Base-by-base conservation (phyloP, 352 stramenopile species). In the Chrysophaeum taylorii region DNA sequence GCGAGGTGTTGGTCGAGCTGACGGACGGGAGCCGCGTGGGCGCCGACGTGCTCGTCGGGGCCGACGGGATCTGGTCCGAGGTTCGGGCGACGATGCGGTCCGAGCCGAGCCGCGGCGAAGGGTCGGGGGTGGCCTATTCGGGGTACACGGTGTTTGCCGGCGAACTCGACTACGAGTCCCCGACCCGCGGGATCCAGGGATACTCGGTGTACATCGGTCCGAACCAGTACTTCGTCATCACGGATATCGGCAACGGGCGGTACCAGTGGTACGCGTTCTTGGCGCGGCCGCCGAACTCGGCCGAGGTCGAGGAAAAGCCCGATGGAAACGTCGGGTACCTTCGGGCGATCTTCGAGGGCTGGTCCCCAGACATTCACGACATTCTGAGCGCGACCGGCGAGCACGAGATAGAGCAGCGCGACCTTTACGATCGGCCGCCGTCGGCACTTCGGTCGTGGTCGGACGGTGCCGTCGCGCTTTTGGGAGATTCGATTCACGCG, bases 201-300 rank as follows among this genome's bases (percentile, higher is more conserved):
- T 88, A 88, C 78, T 86, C 86, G 73, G 83, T 88, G 25, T 85
- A 88, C 78, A 87, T 89, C 71, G 84, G 82, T 38, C 81, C 82
- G 35, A 53, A 69, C 23, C 78, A 84, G 74, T 89, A 89, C 72
- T 88, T 89, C 75, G 84, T 88, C 12, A 87, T 84, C 68, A 87
- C 81, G 29, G 84, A 89, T 70, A 83, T 88, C 73, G 84, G 84
- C n/a, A 84, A 85, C 18, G 84, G 82, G 15, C 70, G 79, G 7
- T 87, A 88, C 73, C 77, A 84, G 76, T 89, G 82, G 82, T 89
- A 88, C 71, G 81, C 84, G 27, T 88, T 89, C 72, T 70, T 89
- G 48, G 81, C 79, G 5, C 73, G 82, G 39, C 70, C 76, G 31
- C 70, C 81, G 9, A 77, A 79, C 43, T 81, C 71, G 35, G 72